Evolutionary conservation across 768 basidiomycete genomes (phyloP).

Genomic region (Tricholoma terreum): DNA sequence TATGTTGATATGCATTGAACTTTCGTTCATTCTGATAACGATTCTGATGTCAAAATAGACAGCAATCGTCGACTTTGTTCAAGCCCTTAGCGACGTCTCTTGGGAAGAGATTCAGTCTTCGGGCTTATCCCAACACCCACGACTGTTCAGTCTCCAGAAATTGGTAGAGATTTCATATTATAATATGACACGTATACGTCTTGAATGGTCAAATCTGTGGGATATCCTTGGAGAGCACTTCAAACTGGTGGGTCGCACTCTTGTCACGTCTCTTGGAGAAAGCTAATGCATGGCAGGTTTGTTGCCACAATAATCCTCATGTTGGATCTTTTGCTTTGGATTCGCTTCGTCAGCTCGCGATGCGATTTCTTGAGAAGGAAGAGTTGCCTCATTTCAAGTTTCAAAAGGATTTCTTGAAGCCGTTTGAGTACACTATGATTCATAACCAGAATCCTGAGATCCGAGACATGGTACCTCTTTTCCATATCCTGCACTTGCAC

Average conservation of each 20-base stretch:
- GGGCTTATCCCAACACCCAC: slow-evolving; percentile 88
- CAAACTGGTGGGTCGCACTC: slow-evolving; percentile 69
- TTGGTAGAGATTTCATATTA: slow-evolving; percentile 99
- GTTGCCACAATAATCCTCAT: slow-evolving; percentile 95
- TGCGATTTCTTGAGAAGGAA: slow-evolving; percentile 99
- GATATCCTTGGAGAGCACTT: slow-evolving; percentile 98
- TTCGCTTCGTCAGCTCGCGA: slow-evolving; percentile 92
- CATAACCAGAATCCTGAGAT: slow-evolving; percentile 95
- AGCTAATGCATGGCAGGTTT: slow-evolving; percentile 60
- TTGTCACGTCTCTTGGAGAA: not conserved
- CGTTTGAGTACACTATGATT: slow-evolving; percentile 97
- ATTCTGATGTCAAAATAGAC: slow-evolving; percentile 46
- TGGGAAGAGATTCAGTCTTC: slow-evolving; percentile 99
- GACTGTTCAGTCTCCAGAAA: slow-evolving; percentile 96
- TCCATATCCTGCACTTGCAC: not conserved
- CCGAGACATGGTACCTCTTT: slow-evolving; percentile 77
- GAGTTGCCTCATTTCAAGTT: slow-evolving; percentile 98
- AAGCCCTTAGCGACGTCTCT: slow-evolving; percentile 92
- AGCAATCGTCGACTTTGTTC: slow-evolving; percentile 97
- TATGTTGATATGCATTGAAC: slow-evolving; percentile 38
- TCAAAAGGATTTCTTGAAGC: slow-evolving; percentile 97
- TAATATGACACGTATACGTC: slow-evolving; percentile 96
- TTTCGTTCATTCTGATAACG: not conserved
- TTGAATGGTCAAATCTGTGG: slow-evolving; percentile 99
- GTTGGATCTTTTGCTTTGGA: slow-evolving; percentile 97